Evolutionary conservation across 768 basidiomycete genomes (phyloP).

Genomic region (Pleurotus djamor): DNA sequence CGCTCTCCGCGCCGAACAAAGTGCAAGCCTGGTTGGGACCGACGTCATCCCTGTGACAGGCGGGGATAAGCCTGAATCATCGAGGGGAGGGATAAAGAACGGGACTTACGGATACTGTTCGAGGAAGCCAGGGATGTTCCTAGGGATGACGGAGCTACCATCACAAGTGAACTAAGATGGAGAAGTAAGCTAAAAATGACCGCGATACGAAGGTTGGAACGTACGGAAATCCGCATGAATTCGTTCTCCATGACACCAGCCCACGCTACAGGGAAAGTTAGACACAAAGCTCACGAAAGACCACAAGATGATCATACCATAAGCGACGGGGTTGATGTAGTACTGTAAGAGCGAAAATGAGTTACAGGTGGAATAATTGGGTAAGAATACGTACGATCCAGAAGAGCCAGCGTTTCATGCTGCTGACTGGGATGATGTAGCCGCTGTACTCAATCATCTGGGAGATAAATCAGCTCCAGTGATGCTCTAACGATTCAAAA

Average conservation of each 20-base stretch:
- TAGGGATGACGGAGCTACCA: constrained; percentile 62
- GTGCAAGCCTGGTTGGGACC: constrained; percentile 79
- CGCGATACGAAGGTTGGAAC: constrained; percentile 11
- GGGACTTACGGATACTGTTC: constrained; percentile 59
- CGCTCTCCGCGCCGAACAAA: constrained; percentile 60
- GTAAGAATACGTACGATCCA: constrained; percentile 61
- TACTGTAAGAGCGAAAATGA: constrained; percentile 38
- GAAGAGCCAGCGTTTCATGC: constrained; percentile 82
- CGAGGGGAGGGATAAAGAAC: constrained; percentile 10
- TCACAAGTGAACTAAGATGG: constrained; percentile 55
- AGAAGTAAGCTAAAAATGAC: neutral
- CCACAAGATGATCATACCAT: constrained; percentile 36
- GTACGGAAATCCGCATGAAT: constrained; percentile 66
- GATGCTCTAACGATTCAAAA: neutral
- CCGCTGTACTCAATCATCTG: constrained; percentile 50
- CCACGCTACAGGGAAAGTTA: constrained; percentile 44
- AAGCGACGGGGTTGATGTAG: constrained; percentile 78
- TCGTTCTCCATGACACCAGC: constrained; percentile 84
- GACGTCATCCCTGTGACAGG: constrained; percentile 35
- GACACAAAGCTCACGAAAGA: neutral
- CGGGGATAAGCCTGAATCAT: neutral
- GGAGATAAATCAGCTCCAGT: neutral
- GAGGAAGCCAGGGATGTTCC: constrained; percentile 49
- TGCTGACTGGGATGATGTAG: constrained; percentile 57
- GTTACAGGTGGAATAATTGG: neutral